Conservation (phyloP, 1,284 basidiomycete species). For the Ustilago cynodontis region DNA sequence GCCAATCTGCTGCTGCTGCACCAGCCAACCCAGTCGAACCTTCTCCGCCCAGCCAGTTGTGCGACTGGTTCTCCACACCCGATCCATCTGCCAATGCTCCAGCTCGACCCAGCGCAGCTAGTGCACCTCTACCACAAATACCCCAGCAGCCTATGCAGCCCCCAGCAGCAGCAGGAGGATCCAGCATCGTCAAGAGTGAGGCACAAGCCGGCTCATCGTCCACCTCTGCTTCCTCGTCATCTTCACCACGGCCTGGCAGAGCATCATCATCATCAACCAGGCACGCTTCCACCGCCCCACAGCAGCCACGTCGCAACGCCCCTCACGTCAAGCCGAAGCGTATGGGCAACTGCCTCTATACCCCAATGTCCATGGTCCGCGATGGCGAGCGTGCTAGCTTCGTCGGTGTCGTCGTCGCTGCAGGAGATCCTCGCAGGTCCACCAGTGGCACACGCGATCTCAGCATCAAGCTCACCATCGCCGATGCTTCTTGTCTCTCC, state of each 20-base stretch:
- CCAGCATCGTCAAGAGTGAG: constrained; percentile 24
- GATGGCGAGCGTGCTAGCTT: constrained; percentile 47
- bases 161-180: neutral
- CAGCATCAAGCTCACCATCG: constrained; percentile 47
- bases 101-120: neutral
- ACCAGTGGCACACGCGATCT: constrained; percentile 40
- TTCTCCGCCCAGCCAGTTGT: constrained; percentile 23
- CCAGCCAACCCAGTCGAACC: constrained; percentile 2
- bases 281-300: constrained; percentile 18
- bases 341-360: constrained; percentile 55
- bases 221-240: constrained; percentile 9
- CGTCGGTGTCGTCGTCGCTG: constrained; percentile 49
- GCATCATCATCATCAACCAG: constrained; percentile 21
- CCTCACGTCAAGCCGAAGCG: constrained; percentile 48
- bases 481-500: constrained; percentile 44
- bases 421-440: constrained; percentile 46
- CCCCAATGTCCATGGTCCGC: constrained; percentile 45
- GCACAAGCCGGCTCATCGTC: constrained; percentile 2
- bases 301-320: constrained; percentile 29
- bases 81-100: constrained; percentile 8
- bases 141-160: neutral
- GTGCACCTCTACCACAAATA: constrained; percentile 14
- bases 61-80: constrained; percentile 48
- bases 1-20: neutral
- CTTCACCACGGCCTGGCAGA: constrained; percentile 15